phyloP scores from a whole-genome alignment of 1,139 yeast species.

The Nakaseomyces delphensis region DNA sequence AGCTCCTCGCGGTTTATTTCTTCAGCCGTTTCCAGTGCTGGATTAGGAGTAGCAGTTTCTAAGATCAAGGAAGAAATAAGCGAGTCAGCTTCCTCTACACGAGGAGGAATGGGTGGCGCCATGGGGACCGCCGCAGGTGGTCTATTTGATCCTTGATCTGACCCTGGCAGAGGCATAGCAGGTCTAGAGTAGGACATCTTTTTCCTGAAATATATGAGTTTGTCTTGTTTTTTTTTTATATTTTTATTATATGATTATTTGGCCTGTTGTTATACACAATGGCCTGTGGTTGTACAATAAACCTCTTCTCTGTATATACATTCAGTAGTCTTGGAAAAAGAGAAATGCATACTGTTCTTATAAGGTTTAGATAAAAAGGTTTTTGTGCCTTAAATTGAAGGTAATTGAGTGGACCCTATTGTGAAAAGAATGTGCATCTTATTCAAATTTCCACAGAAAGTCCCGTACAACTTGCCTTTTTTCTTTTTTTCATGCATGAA shows the following conservation, averaged over 20 bases:
- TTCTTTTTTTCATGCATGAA: neutral
- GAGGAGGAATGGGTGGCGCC: slow-evolving; percentile 12
- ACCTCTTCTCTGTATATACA: no score
- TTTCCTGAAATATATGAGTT: neutral
- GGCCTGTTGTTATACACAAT: neutral
- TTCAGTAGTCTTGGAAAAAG: no score
- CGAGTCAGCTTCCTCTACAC: slow-evolving; percentile 3
- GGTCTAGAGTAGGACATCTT: slow-evolving; percentile 25
- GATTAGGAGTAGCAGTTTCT: neutral
- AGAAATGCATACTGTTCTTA: no score
- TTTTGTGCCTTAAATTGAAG: slow-evolving; percentile 1
- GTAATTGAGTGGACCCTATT: neutral
- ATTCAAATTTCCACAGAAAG: neutral
- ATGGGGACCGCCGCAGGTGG: slow-evolving; percentile 5
- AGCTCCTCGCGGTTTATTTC: neutral
- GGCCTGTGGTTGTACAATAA: no score
- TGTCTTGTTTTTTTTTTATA: neutral
- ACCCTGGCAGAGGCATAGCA: slow-evolving; percentile 23
- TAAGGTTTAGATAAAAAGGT: no score
- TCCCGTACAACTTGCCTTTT: neutral
- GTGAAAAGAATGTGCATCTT: neutral
- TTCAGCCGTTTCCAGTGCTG: neutral
- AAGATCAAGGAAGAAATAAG: slow-evolving; percentile 2
- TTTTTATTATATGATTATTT: no score
- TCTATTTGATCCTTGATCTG: neutral